Evolutionary conservation across 1,284 basidiomycete species (phyloP), one percentile per base, ranked within the genome.

Genomic region (Farysia itapuensis): DNA sequence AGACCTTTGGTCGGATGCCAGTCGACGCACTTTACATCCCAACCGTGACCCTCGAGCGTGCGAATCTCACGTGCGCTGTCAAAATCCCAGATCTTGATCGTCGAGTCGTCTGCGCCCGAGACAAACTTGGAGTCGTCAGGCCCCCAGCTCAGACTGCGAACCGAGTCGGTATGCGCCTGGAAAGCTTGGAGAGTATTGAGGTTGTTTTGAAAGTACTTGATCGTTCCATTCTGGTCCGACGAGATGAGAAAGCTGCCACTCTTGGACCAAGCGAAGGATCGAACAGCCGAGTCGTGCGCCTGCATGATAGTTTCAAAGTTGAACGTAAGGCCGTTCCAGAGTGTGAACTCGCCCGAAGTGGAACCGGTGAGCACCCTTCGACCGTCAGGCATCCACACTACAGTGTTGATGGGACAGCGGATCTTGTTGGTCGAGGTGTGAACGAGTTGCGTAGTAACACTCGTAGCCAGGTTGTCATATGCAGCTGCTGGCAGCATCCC

Each of bases 361-460:
- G 92, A 93, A 19, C 94, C 94, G 0, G 95, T 98, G 33, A 98
- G 80, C 21, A 97, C 82, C 5, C 94, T 85, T 19, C 94, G 83
- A 32, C 87, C 90, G 78, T 97, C 94, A 0, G 94, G 94, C 22
- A 92, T 96, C 91, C 93, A 98, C 69, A 85, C 85, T 19, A 96
- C 93, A 23, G 93, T 87, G 65, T 97, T 94, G 37, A 97, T 92
- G 0, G 94, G 93, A 79, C 90, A 95, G 41, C 92, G 83, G 63
- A 97, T 91, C 79, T 98, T 98, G 82, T 98, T 98, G 37, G 93
- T 96, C 5, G 91, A 94, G 0, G 93, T 97, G 77, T 98, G 95
- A 11, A 96, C 88, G 67, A 96, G 95, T 74, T 92, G 91, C 32
- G 91, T 93, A 72, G 91, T 91, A 41, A 96, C 81, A 0, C 91